Base-by-base conservation (phyloP, 768 basidiomycete species). In the Xerocomellus dryophilus region DNA sequence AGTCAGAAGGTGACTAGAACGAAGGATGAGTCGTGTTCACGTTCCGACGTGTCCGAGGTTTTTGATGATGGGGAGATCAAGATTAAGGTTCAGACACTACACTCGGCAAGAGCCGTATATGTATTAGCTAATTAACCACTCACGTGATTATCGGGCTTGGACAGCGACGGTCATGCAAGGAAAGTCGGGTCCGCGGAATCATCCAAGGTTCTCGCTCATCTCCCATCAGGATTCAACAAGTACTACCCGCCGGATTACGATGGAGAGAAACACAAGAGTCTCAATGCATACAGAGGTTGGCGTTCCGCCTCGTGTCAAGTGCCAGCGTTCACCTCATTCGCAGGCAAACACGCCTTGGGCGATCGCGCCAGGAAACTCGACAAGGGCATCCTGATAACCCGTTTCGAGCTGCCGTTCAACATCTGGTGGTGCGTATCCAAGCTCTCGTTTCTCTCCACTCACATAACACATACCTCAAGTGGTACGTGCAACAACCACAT, bases 371-470 rank as follows among this genome's bases (percentile, higher is more conserved):
- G 96, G 31, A 98, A 98, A 74, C 74, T 98, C 35, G 95, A 97
- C 72, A 86, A 98, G 71, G 97, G 97, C 0, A 94, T 98, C 59
- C 78, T 99, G 42, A 94, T 99, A 51, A 89, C 87, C 20, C 88
- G 96, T 21, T 99, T 98, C 66, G 97, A 98, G 68, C 73, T 98
- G 14, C 95, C 95, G 0, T 98, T 93, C 75, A 97, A 95, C 64
- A 93, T 94, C 58, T 94, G 91, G 93, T 95, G 93, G 92, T 93
- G 75, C 35, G 85, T 73, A 12, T 48, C 9, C 17, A 21, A 20
- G 3, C 5, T 0, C 5, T 7, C 3, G 5, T 21, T 2, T 2
- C 15, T 15, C 7, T 2, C 5, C 17, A 7, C 23, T 47, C 31
- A 45, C 35, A 35, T 18, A 14, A 6, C 1, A 2, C 5, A 3